Evolutionary conservation across 208 protist genomes (phyloP), one percentile per base, ranked within the genome.

Genomic region (Leishmania tropica): DNA sequence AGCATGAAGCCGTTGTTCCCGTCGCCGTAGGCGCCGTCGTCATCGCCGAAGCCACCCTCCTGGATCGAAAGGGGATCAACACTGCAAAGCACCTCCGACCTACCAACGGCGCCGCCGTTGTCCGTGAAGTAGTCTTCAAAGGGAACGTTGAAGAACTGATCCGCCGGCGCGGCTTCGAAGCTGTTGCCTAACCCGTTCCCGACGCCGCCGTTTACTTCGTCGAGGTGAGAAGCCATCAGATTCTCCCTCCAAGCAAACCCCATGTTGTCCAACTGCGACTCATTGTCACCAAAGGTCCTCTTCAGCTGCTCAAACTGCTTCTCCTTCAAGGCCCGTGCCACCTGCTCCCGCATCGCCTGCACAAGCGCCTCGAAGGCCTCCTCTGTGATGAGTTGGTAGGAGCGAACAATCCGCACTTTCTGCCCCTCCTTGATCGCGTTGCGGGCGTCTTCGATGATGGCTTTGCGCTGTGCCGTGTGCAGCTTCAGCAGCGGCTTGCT

Each of bases 341-440:
- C 92, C 48, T 89, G 91, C 53, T 93, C 85, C 40, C 88, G 85
- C 94, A 97, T 96, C 68, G 90, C 91, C 84, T 93, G 79, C 85
- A 95, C 91, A 42, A 96, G 87, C 28, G 78, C 85, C 56, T 88
- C 71, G 83, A 95, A 97, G 87, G 95, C 92, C 37, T 89, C 87
- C 86, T 97, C 93, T 24, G 91, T 95, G 88, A 96, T 94, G 67
- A 97, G 93, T 48, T 95, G 89, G 78, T 97, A 97, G 83, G 87
- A 93, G 42, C 93, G 89, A 51, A 95, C 92, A 81, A 97, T 96
- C 80, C 94, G 94, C 21, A 97, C 94, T 37, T 81, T 81, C 83
- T 93, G 83, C 19, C 94, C 94, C 6, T 90, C 83, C 65, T 75
- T 76, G 75, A 97, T 88, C 37, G 92, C 94, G 21, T 86, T 87